A percentile compares a stretch with the other conserved stretches of the same genome.
Conservation (phyloP, 108 stramenopile genomes). For the Fistulifera solaris region DNA sequence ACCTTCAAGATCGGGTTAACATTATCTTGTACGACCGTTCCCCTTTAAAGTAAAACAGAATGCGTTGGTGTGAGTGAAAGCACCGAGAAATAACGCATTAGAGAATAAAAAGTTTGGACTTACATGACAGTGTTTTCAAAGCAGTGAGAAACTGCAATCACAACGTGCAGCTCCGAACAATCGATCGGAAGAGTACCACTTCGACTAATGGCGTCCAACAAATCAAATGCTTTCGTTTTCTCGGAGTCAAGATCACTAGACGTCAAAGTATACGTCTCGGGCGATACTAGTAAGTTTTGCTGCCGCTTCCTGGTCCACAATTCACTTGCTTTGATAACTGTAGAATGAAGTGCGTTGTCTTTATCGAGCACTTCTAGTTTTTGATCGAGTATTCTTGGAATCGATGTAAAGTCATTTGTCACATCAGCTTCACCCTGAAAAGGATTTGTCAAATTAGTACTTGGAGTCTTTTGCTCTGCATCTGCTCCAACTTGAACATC, state of each 20-base stretch:
- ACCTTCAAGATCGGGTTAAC: constrained; percentile 82
- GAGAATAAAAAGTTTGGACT: constrained; percentile 31
- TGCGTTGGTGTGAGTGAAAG: no score
- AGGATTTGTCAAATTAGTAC: no score
- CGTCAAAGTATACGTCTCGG: constrained; percentile 13
- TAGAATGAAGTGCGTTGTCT: constrained; percentile 47
- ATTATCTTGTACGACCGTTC: constrained; percentile 68
- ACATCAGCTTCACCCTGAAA: no score
- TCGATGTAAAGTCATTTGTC: constrained; percentile 43
- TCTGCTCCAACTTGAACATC: no score
- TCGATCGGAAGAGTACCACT: constrained; percentile 66
- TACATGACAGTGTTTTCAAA: constrained; percentile 66
- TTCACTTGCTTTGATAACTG: constrained; percentile 41
- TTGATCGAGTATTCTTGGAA: constrained; percentile 54
- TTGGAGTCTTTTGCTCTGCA: no score
- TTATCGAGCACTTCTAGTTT: constrained; percentile 40
- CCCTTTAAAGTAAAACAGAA: constrained; percentile 10
- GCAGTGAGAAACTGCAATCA: constrained; percentile 74
- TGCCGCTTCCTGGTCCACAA: constrained; percentile 41
- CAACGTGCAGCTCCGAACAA: constrained; percentile 60
- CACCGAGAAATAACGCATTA: constrained; percentile 53
- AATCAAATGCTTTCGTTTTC: constrained; percentile 73
- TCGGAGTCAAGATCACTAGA: constrained; percentile 32
- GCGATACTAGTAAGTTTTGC: constrained; percentile 30
- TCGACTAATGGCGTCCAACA: constrained; percentile 70